Percentiles rank a stretch among this genome's conserved stretches.
These are phyloP conservation scores for Sarocladium kiliense DNA, from an alignment of 2,329 filamentous ascomycete genomes.

Conservation along the genomic window DNA sequence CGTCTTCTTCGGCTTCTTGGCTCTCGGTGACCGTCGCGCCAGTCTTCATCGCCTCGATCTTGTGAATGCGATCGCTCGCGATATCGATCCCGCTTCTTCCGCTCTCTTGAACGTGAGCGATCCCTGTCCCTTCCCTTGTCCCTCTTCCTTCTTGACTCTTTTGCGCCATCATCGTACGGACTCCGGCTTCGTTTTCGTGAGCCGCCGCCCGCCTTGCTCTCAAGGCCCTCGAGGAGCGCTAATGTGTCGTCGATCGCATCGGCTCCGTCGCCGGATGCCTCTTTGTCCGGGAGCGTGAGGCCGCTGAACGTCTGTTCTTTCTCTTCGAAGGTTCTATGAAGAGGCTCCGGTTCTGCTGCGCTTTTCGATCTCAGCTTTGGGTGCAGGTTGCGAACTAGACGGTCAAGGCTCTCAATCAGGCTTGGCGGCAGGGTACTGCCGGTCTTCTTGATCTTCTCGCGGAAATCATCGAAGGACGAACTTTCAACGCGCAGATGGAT, in stretches of 20 bases:
- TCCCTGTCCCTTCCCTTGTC: constrained; percentile 22
- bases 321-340: constrained; percentile 51
- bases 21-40: constrained; percentile 28
- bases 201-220: constrained; percentile 48
- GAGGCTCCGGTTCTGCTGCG: constrained; percentile 30
- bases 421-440: constrained; percentile 80
- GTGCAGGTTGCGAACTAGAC: constrained; percentile 83
- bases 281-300: constrained; percentile 77
- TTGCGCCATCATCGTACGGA: constrained; percentile 28
- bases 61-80: constrained; percentile 33
- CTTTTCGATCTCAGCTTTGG: constrained; percentile 70
- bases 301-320: constrained; percentile 90
- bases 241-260: constrained; percentile 90
- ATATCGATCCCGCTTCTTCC: constrained; percentile 28
- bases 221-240: constrained; percentile 81
- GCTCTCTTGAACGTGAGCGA: constrained; percentile 37
- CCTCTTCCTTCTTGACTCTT: constrained; percentile 36
- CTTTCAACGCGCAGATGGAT: constrained; percentile 84
- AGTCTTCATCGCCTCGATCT: constrained; percentile 41
- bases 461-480: constrained; percentile 66
- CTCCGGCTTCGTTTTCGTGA: constrained; percentile 48
- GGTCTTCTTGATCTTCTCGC: constrained; percentile 66
- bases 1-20: constrained; percentile 29
- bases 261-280: constrained; percentile 32
- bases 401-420: constrained; percentile 86